Evolutionary conservation across 75 land plant species (phyloP), one percentile per base, ranked within the genome.

Genomic region (Larix kaempferi): DNA sequence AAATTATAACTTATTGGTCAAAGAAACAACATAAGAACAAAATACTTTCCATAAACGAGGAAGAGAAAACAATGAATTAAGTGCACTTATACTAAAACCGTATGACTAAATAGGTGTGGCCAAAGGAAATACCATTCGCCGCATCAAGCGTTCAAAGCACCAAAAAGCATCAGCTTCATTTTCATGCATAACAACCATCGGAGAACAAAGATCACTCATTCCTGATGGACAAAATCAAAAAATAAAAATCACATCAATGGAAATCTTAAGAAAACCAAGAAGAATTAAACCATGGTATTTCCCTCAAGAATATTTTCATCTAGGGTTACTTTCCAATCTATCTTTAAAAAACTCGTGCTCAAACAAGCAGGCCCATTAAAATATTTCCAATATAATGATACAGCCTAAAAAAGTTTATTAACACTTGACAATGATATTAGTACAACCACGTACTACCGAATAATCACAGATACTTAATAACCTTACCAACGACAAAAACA

Each of bases 151-250:
- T 74, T 96, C 95, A 78, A 96, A 96, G 83, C 94, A 91, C 99
- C 99, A 96, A 86, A 94, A 96, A 59, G 99, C 97, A 89, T 96
- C 99, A 60, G 91, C 99, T 84, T 96, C 98, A 76, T 96, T 82
- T 33, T 88, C 85, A 61, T 89, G 94, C 57, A 96, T 86, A 2
- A 96, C 77, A 62, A 92, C 91, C 89, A 96, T 88, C 2, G 99
- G 99, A 52, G 99, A 96, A 77, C 97, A 96, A 75, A 96, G 91
- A 83, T 96, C 99, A 85, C 99, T 96, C 99, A 96, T 96, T 59
- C 98, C 98, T 95, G 89, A 56, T 77, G 13, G 13, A n/a, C 14
- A 73, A 44, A 25, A 52, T 2, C 21, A 37, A 8, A 74, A 74
- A 76, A n/a, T 26, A 61, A 74, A 29, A 26, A 61, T 74, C 59